A percentile compares a stretch with the other conserved stretches of the same genome.
These are phyloP conservation scores for Cornus florida DNA, from an alignment of 148 eudicot genomes.

Conservation along the genomic window DNA sequence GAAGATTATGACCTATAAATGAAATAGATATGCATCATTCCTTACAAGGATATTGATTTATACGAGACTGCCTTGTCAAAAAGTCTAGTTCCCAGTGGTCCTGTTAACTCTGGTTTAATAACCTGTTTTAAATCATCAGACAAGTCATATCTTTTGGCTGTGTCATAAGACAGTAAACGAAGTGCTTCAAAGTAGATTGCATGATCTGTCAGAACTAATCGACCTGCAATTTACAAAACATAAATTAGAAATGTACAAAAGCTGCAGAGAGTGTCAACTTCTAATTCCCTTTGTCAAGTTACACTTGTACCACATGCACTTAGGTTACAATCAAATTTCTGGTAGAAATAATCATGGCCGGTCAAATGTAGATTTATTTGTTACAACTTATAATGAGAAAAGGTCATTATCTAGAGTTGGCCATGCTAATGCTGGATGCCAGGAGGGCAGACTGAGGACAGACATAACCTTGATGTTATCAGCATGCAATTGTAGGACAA, in stretches of 20 bases:
- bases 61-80: too few relatives aligned
- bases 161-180: too few relatives aligned
- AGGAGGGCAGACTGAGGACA: background rate
- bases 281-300: too few relatives aligned
- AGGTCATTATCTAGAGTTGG: background rate
- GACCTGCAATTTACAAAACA: too few relatives aligned
- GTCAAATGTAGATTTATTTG: background rate
- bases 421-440: background rate
- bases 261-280: background rate
- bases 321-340: background rate
- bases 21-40: slow-evolving; percentile 13
- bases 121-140: too few relatives aligned
- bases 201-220: too few relatives aligned
- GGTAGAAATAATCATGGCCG: background rate
- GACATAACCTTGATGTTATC: background rate
- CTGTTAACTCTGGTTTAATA: too few relatives aligned
- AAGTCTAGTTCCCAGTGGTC: too few relatives aligned
- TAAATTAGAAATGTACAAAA: slow-evolving; percentile 7
- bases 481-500: background rate
- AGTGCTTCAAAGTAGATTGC: too few relatives aligned
- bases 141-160: too few relatives aligned
- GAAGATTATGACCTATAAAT: slow-evolving; percentile 3
- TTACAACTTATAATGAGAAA: background rate
- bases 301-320: background rate
- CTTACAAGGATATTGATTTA: slow-evolving; percentile 45